Conservation (phyloP, 148 eudicot species). For the Rhododendron mucronatum region DNA sequence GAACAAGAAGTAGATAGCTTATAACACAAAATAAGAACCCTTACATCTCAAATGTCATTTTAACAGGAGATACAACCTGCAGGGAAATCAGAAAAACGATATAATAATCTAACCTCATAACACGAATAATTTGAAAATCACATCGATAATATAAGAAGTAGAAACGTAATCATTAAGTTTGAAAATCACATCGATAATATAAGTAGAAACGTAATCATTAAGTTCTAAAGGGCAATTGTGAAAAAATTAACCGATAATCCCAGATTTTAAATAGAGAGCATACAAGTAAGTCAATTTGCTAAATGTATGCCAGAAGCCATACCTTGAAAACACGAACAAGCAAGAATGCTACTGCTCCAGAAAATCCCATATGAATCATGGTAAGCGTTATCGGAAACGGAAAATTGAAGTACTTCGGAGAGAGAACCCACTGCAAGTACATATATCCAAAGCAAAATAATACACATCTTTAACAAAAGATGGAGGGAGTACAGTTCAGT, state of each 20-base stretch:
- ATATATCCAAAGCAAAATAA: slow-evolving; percentile 7
- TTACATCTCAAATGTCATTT: slow-evolving; percentile 66
- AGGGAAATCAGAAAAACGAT: neutral
- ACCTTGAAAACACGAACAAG: slow-evolving; percentile 97
- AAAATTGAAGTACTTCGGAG: slow-evolving; percentile 96
- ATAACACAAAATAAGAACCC: slow-evolving; percentile 13
- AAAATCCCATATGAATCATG: slow-evolving; percentile 99
- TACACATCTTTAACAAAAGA: neutral
- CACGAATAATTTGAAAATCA: neutral
- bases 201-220: neutral
- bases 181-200: neutral
- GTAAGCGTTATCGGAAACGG: slow-evolving; percentile 95
- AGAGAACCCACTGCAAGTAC: slow-evolving; percentile 93
- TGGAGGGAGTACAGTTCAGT: neutral
- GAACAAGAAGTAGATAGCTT: neutral
- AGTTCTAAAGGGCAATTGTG: neutral
- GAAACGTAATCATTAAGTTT: neutral
- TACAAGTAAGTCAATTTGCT: neutral
- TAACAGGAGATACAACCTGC: slow-evolving; percentile 66
- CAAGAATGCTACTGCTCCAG: slow-evolving; percentile 84
- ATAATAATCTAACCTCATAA: neutral
- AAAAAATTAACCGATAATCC: neutral
- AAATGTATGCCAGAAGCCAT: slow-evolving; percentile 9
- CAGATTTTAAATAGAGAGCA: neutral
- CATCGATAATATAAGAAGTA: neutral